Base-by-base conservation (phyloP, 2,329 filamentous ascomycete species). In the Sarocladium oryzae region DNA sequence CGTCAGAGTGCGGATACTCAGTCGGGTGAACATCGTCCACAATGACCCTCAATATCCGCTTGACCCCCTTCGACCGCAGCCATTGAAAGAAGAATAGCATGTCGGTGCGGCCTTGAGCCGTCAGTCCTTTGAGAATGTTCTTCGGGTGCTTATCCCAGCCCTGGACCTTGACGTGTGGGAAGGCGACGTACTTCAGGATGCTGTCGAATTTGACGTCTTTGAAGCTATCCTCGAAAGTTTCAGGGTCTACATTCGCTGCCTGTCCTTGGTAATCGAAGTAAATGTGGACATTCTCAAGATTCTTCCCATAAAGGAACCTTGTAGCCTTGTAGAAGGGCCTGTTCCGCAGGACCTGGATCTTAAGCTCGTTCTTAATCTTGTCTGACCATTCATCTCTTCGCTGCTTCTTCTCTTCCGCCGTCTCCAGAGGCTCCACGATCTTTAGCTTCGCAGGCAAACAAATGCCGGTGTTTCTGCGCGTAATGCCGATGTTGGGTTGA, bases 71-170 rank as follows among this genome's bases (percentile, higher is more conserved):
- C 16, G 18, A 4, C 6, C 45, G 26, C 5, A 49, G 23, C 45
- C 45, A 49, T 13, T 49, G 4, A 18, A 49, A 49, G 28, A 49
- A 49, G 20, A 49, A 49, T n/a, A 49, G 26, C 45, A 49, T 49
- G 45, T 49, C 45, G 15, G 28, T 18, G 3, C 45, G 45, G 15
- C 45, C 45, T 11, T 20, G 38, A 20, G 11, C 11, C 16, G 20
- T 24, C 6, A 18, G 21, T 8, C 8, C 24, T 20, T 23, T 20
- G 4, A 40, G 16, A 8, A 20, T 7, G 23, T 40, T 45, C 21
- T 15, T 10, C 7, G 4, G 4, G n/a, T 26, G 21, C 40, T 45
- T 26, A 3, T 28, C 30, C 45, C 45, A 49, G 20, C 23, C 30
- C 16, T 32, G 16, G 3, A 49, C 45, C 16, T 35, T 21, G 20